Evolutionary conservation across 2,329 filamentous ascomycete species (phyloP).

Genomic region (Claviceps sp.): DNA sequence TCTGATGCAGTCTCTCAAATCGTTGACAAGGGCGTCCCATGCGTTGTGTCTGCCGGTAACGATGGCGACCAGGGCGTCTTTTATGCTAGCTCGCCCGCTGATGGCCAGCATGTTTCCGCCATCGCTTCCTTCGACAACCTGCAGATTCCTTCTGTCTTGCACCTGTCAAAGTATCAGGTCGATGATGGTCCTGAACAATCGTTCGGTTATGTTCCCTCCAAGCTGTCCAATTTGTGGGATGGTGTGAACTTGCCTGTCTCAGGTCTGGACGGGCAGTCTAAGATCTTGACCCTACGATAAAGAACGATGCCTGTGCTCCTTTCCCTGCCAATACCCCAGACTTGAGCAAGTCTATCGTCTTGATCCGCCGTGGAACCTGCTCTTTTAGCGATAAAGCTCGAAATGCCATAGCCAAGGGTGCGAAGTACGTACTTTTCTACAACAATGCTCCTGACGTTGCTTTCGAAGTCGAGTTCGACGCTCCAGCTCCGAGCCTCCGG

Average conservation of each 20-base stretch:
- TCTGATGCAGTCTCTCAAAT: constrained; percentile 37
- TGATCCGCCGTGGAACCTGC: too few species aligned
- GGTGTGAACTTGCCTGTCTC: constrained; percentile 10
- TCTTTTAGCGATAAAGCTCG: too few species aligned
- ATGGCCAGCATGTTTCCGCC: constrained; percentile 32
- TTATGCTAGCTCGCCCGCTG: constrained; percentile 33
- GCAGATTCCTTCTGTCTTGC: constrained; percentile 28
- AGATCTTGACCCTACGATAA: too few species aligned
- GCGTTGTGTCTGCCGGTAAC: constrained; percentile 40
- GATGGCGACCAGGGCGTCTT: constrained; percentile 32
- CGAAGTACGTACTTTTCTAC: too few species aligned
- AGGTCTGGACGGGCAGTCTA: too few species aligned
- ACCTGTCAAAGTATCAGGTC: constrained; percentile 27
- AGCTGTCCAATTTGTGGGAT: constrained; percentile 26
- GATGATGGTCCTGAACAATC: constrained; percentile 17
- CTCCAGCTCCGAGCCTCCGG: too few species aligned
- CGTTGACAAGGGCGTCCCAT: constrained; percentile 38
- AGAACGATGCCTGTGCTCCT: too few species aligned
- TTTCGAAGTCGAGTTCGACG: too few species aligned
- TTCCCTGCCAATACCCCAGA: too few species aligned
- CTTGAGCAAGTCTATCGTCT: too few species aligned
- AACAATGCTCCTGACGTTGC: too few species aligned
- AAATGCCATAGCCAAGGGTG: too few species aligned
- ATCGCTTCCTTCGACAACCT: constrained; percentile 38
- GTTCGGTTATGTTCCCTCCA: constrained; percentile 31